phyloP scores from a whole-genome alignment of 257 asterid species.

The Solanum arcanum region DNA sequence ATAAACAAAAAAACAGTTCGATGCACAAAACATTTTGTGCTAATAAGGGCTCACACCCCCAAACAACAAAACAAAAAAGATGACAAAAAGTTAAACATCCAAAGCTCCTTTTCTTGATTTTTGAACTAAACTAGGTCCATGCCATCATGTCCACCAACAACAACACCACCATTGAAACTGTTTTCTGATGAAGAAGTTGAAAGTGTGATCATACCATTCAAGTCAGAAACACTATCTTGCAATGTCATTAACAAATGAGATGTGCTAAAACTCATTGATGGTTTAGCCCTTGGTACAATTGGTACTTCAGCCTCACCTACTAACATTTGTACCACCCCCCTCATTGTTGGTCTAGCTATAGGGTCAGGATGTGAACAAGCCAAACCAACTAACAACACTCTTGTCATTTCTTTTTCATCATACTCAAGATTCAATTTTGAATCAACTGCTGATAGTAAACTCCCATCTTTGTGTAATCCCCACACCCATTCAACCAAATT shows the following conservation, averaged over 20 bases:
- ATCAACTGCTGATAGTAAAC: not conserved
- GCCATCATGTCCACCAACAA: not conserved
- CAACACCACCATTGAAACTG: not conserved
- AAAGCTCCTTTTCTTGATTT: not conserved
- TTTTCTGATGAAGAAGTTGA: not conserved
- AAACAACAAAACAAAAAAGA: not conserved
- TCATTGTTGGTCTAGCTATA: constrained; percentile 3
- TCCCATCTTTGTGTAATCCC: not conserved
- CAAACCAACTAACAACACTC: not conserved
- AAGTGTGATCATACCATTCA: constrained; percentile 1
- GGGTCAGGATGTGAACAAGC: constrained; percentile 2
- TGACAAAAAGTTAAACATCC: not conserved
- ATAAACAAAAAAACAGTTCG: too few relatives aligned
- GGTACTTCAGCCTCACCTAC: constrained; percentile 4
- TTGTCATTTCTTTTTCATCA: constrained; percentile 1
- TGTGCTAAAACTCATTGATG: not conserved
- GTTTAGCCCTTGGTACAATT: not conserved
- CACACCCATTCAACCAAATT: constrained; percentile 1
- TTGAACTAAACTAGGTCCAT: not conserved
- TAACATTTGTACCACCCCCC: not conserved
- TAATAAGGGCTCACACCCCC: not conserved
- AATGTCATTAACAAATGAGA: not conserved
- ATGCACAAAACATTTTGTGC: not conserved
- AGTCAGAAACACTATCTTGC: not conserved
- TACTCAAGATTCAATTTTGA: not conserved